Evolutionary conservation across 139 green algal species (phyloP), one percentile per base, ranked within the genome.

Genomic region (Chlorella sp.): DNA sequence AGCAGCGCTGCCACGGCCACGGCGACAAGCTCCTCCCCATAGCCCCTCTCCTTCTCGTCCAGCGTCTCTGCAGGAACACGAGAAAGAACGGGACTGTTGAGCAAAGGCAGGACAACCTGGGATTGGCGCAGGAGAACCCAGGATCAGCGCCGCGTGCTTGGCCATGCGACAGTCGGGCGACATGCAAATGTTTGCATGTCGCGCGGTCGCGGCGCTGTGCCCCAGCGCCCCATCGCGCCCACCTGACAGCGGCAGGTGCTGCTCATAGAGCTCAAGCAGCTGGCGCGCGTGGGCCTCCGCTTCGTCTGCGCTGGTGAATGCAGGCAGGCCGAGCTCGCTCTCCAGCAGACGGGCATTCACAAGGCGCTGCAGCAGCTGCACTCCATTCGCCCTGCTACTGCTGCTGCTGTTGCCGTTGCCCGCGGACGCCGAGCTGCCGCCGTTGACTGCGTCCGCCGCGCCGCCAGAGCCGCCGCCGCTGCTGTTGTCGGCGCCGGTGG

Each of bases 41-140:
- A 82, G 35, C 89, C 91, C 7, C 89, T 68, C 69, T 96, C 91
- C n/a, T 92, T 87, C 35, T 88, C 76, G 63, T 96, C 91, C 31
- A 96, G 63, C 3, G 11, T 31, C 2, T 61, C 62, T 79, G 73
- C 73, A 71, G 21, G 0, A 21, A 60, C n/a, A 29, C 53, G 7
- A 7, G 53, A 7, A 14, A 29, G 19, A 60, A 23, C 23, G 53
- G 53, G 5, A 64, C 29, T 59, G 50, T 59, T 14, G 19, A 59
- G 19, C 27, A 17, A n/a, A 59, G 29, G 51, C 27, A 29, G 19
- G 11, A 25, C 6, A 59, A 23, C 51, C 14, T n/a, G n/a, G n/a
- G n/a, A n/a, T n/a, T n/a, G n/a, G n/a, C n/a, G n/a, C n/a, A n/a
- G n/a, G n/a, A n/a, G n/a, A n/a, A n/a, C n/a, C n/a, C n/a, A n/a